Evolutionary conservation across 169 alveolate species (phyloP).

Genomic region (Eimeria falciformis): DNA sequence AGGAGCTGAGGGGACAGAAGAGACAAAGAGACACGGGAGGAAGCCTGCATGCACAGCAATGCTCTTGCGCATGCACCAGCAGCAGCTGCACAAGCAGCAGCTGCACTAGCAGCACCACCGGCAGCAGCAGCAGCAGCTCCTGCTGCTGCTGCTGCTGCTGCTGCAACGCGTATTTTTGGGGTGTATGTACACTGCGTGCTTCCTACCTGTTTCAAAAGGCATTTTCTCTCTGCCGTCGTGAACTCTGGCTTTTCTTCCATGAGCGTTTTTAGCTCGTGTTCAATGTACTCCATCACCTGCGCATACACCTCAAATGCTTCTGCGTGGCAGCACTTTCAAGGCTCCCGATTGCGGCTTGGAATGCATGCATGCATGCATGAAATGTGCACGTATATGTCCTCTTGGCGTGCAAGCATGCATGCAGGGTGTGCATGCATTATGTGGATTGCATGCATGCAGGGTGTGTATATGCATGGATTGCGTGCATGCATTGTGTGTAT

Average conservation of each 20-base stretch:
- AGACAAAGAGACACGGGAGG: background rate
- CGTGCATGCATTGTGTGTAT: too few species aligned
- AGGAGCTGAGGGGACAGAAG: constrained; percentile 76
- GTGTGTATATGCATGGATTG: too few species aligned
- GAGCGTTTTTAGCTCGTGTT: constrained; percentile 95
- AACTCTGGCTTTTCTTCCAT: constrained; percentile 91
- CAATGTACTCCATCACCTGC: constrained; percentile 96
- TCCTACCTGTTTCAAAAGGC: constrained; percentile 87
- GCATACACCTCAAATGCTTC: too few species aligned
- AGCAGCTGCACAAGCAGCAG: constrained; percentile 2
- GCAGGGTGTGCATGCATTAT: too few species aligned
- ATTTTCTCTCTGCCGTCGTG: constrained; percentile 93
- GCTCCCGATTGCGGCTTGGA: too few species aligned
- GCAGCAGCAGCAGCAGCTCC: constrained; percentile 20
- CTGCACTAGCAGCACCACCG: constrained; percentile 9
- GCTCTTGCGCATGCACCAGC: background rate
- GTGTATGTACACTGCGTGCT: background rate
- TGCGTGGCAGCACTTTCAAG: background rate
- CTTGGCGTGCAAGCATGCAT: too few species aligned
- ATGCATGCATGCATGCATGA: too few species aligned
- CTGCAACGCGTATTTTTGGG: background rate
- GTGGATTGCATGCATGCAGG: too few species aligned
- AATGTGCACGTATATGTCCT: too few species aligned
- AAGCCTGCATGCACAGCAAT: background rate
- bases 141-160: constrained; percentile 6